Percentiles rank a stretch among this genome's conserved stretches.
Evolutionary conservation across 2,329 filamentous ascomycete species (phyloP).

Genomic region (Aaosphaeria pasadenensis): DNA sequence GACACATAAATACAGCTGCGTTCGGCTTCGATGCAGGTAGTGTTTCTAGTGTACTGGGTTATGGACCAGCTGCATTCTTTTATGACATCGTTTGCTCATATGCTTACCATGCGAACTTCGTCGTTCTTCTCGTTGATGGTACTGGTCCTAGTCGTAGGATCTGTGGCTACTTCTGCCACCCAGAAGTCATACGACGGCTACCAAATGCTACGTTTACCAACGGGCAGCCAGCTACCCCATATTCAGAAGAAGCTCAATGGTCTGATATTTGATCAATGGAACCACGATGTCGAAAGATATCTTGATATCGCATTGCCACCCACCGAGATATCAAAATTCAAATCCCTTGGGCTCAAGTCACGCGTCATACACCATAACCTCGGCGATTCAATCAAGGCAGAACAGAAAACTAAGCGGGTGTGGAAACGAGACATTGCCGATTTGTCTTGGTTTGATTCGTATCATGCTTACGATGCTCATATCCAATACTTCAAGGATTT

Average conservation of each 20-base stretch:
- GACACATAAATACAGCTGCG: too few species aligned
- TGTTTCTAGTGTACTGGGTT: too few species aligned
- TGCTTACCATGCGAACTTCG: too few species aligned
- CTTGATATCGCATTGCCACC: slow-evolving; percentile 45
- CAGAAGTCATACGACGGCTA: slow-evolving; percentile 39
- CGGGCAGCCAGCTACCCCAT: slow-evolving; percentile 27
- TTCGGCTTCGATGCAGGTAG: too few species aligned
- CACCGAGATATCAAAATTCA: slow-evolving; percentile 37
- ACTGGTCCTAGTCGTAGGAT: too few species aligned
- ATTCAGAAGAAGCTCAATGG: slow-evolving; percentile 34
- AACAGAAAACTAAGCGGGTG: slow-evolving; percentile 42
- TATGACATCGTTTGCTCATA: too few species aligned
- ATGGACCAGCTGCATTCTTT: too few species aligned
- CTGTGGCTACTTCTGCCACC: not conserved
- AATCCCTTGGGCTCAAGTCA: slow-evolving; percentile 33
- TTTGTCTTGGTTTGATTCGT: slow-evolving; percentile 27
- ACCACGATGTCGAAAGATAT: slow-evolving; percentile 26
- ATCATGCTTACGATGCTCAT: slow-evolving; percentile 32
- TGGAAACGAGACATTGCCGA: slow-evolving; percentile 21
- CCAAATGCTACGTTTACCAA: slow-evolving; percentile 40
- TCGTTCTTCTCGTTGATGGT: too few species aligned
- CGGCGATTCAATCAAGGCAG: slow-evolving; percentile 41
- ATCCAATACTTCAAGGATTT: slow-evolving; percentile 27
- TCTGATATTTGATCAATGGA: slow-evolving; percentile 38
- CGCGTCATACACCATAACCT: slow-evolving; percentile 45